Evolutionary conservation across 2,329 filamentous ascomycete genomes (phyloP).

Genomic region (Fusarium domesticum): DNA sequence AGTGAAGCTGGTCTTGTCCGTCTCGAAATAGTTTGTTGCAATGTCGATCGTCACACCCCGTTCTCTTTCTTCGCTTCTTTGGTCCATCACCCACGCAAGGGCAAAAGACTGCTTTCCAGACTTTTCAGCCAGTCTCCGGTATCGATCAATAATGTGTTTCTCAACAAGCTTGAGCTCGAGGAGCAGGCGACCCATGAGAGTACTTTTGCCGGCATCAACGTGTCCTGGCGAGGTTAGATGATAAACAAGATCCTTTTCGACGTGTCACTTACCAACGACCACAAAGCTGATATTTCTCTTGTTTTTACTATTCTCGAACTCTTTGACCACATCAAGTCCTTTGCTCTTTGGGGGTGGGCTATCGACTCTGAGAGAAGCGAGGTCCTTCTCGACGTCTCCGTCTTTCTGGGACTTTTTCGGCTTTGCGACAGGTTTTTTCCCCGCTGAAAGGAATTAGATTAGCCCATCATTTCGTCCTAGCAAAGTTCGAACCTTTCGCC

Average conservation of each 20-base stretch:
- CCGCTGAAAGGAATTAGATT: constrained; percentile 55
- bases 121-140: constrained; percentile 81
- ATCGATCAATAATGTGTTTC: constrained; percentile 82
- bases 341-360: constrained; percentile 64
- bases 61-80: constrained; percentile 81
- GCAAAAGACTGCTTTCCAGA: constrained; percentile 96
- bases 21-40: constrained; percentile 91
- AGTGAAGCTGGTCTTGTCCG: constrained; percentile 80
- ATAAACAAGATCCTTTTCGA: background rate
- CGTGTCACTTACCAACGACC: constrained; percentile 69
- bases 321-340: constrained; percentile 78
- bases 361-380: constrained; percentile 44
- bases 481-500: constrained; percentile 75
- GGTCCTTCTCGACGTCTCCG: constrained; percentile 30
- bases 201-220: constrained; percentile 96
- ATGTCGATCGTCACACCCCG: constrained; percentile 96
- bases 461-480: constrained; percentile 48
- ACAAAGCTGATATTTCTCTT: constrained; percentile 89
- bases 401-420: constrained; percentile 42
- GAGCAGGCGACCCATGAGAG: constrained; percentile 91
- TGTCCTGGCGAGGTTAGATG: constrained; percentile 59
- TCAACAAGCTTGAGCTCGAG: constrained; percentile 87
- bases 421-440: constrained; percentile 46
- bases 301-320: constrained; percentile 69
- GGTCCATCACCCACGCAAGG: constrained; percentile 94